Evolutionary conservation across 345 rosid genomes (phyloP), one percentile per base, ranked within the genome.

Genomic region (Dimocarpus longan): DNA sequence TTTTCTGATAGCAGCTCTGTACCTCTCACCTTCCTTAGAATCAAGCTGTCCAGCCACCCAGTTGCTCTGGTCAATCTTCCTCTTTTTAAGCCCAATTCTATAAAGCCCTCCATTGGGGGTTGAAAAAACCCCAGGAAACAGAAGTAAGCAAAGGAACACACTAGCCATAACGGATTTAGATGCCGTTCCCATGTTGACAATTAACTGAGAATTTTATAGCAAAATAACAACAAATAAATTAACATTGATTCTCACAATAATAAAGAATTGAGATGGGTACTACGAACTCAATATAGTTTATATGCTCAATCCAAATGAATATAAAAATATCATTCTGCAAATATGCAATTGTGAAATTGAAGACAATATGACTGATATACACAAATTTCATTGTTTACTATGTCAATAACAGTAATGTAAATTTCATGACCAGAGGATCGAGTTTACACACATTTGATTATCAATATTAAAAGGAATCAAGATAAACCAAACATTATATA

Each of bases 41-140:
- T 87, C 92, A 52, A 91, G 82, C 57, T 84, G 89, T 19, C 89
- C 72, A 66, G 93, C 93, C 28, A 88, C 74, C 57, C 79, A 82
- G 73, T 88, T 88, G 86, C 84, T 83, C 22, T 63, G 80, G 75
- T 93, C 97, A 57, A 90, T 54, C 77, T 86, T 93, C 76, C 86
- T 82, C 91, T 90, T 95, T 78, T 93, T 95, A 52, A 93, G 84
- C 28, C 93, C 93, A 79, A 93, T 70, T 87, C 91, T 86, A 18
- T 85, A 39, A 79, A 91, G 85, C 54, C 89, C 91, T 13, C 83
- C 91, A 69, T 80, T 65, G 18, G 88, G 70, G 6, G 83, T 65
- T 48, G 90, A 87, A 26, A 84, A 78, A 19, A 71, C 88, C 74
- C 79, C 16, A 37, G 93, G 90, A 65, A 88, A 72, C 64, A 89